Evolutionary conservation across 176 grass and related monocot species (phyloP).

Genomic region (Bothriochloa decipiens): DNA sequence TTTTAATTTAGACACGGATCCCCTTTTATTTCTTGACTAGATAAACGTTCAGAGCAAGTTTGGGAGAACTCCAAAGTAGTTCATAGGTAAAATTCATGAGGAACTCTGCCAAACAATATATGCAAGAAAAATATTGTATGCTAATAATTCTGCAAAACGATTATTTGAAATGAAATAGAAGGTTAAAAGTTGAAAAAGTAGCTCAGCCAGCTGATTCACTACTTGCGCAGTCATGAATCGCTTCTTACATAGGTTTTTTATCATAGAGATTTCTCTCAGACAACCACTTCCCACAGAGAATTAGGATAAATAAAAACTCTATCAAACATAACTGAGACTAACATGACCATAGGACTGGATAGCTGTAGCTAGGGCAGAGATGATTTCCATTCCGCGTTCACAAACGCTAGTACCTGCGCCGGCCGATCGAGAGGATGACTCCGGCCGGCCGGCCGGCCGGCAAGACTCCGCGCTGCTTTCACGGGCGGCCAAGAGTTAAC

Average conservation of each 20-base stretch:
- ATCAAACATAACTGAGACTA: background rate
- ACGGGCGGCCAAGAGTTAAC: background rate
- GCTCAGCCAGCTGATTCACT: background rate
- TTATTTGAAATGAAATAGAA: background rate
- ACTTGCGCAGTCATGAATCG: background rate
- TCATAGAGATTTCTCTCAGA: background rate
- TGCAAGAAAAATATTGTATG: background rate
- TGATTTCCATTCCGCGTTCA: background rate
- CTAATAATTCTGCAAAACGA: background rate
- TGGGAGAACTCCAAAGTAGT: background rate
- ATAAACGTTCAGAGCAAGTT: background rate
- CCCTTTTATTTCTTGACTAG: background rate
- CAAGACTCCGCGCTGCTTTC: background rate
- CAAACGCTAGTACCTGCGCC: background rate
- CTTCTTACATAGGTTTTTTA: background rate
- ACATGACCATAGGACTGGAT: background rate
- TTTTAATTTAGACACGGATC: background rate
- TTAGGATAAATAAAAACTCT: background rate
- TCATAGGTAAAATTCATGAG: background rate
- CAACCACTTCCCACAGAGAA: background rate
- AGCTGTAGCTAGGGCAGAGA: background rate
- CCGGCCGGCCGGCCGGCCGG: background rate
- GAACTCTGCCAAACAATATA: background rate
- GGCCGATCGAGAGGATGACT: background rate
- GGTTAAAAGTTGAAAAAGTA: background rate